Percentiles rank a stretch among this genome's conserved stretches.
These are phyloP conservation scores for Eucalyptus microcorys DNA, from an alignment of 345 rosid species.

Conservation along the genomic window DNA sequence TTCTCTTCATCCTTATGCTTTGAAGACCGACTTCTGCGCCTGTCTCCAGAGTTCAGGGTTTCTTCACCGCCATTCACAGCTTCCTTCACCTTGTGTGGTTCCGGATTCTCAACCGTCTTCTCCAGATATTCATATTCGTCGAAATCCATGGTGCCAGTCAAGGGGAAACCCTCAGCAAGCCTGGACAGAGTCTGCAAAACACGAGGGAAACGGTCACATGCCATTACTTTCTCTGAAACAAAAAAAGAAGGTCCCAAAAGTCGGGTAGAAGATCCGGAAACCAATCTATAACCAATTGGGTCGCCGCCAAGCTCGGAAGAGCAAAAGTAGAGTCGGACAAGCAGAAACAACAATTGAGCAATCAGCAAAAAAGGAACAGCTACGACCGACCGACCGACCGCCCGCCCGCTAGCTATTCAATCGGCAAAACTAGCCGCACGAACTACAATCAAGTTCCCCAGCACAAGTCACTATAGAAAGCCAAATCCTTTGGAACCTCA, in stretches of 20 bases:
- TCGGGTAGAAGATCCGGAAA: background rate
- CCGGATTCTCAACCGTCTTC: slow-evolving; percentile 76
- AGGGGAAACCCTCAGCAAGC: background rate
- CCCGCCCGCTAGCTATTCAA: background rate
- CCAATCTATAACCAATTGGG: background rate
- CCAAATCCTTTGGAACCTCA: background rate
- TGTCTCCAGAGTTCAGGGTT: slow-evolving; percentile 5
- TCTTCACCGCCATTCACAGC: slow-evolving; percentile 36
- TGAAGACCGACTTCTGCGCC: slow-evolving; percentile 34
- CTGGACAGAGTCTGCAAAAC: background rate
- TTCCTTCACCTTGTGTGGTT: slow-evolving; percentile 30
- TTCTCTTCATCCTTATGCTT: slow-evolving; percentile 45
- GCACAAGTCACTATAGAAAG: background rate
- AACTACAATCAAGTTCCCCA: background rate
- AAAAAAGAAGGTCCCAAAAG: background rate
- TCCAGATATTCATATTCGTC: slow-evolving; percentile 97
- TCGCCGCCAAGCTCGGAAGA: background rate
- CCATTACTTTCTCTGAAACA: background rate
- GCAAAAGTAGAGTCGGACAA: background rate
- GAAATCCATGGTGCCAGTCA: slow-evolving; percentile 43
- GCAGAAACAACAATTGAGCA: background rate
- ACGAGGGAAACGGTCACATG: background rate
- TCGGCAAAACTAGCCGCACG: background rate
- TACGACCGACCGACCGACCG: background rate
- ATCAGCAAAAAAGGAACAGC: background rate